Percentiles rank a stretch among this genome's conserved stretches.
phyloP scores from a whole-genome alignment of 441 rosid genomes.

The Croton laevigatus region DNA sequence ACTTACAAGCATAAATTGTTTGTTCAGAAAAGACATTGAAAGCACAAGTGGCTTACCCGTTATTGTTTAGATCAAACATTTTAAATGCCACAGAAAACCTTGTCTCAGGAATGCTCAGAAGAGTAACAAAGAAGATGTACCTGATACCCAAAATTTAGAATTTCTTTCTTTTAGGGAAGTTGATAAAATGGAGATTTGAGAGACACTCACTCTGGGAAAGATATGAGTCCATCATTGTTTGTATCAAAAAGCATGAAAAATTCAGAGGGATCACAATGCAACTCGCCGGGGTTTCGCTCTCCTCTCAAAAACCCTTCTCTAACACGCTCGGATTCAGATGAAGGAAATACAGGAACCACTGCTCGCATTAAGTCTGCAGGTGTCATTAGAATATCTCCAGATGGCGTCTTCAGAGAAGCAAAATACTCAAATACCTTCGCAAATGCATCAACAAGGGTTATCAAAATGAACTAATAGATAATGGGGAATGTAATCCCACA shows the following conservation, averaged over 20 bases:
- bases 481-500: too few species aligned
- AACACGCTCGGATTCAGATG: conserved; percentile 74
- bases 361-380: conserved; percentile 36
- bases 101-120: conserved; percentile 86
- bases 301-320: conserved; percentile 85
- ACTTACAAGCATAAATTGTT: background rate
- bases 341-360: conserved; percentile 36
- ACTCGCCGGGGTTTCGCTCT: conserved; percentile 69
- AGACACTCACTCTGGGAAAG: conserved; percentile 80
- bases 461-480: too few species aligned
- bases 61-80: conserved; percentile 82
- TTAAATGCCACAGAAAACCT: conserved; percentile 77
- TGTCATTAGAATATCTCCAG: conserved; percentile 73
- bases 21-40: background rate
- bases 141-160: conserved; percentile 37
- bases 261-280: conserved; percentile 62
- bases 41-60: conserved; percentile 46
- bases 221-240: conserved; percentile 71
- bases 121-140: conserved; percentile 83
- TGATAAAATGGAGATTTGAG: background rate
- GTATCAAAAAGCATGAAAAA: conserved; percentile 90
- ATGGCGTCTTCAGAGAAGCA: conserved; percentile 50
- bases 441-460: background rate
- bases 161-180: background rate
- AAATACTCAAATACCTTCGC: conserved; percentile 83